phyloP scores from a whole-genome alignment of 1,284 basidiomycete species.

The Pterulicium gracile region DNA sequence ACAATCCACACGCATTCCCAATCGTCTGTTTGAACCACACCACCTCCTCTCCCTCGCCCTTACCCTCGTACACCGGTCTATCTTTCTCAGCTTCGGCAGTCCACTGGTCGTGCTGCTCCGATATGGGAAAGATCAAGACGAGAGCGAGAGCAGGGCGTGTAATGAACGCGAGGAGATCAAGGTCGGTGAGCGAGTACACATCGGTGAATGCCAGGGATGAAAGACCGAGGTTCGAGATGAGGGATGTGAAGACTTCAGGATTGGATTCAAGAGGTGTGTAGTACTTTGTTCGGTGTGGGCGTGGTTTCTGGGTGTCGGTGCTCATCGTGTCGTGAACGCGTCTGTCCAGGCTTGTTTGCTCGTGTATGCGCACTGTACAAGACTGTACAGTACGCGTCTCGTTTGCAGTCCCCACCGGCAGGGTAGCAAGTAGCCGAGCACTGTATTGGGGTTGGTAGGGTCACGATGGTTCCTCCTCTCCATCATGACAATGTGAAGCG shows the following conservation, averaged over 20 bases:
- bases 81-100: background rate
- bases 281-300: background rate
- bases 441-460: too few relatives aligned
- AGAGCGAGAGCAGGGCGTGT: conserved; percentile 1
- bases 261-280: conserved; percentile 6
- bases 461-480: too few relatives aligned
- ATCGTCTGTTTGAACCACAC: conserved; percentile 6
- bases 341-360: too few relatives aligned
- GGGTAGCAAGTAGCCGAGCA: too few relatives aligned
- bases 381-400: too few relatives aligned
- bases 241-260: conserved; percentile 5
- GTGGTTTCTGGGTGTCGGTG: too few relatives aligned
- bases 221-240: conserved; percentile 3
- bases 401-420: too few relatives aligned
- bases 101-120: conserved; percentile 1
- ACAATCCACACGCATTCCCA: conserved; percentile 3
- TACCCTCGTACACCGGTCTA: background rate
- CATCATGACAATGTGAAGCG: too few relatives aligned
- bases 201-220: conserved; percentile 3
- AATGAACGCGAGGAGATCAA: conserved; percentile 3
- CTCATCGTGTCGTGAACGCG: too few relatives aligned
- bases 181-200: conserved; percentile 3
- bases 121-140: conserved; percentile 1
- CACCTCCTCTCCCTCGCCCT: conserved; percentile 2
- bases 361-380: too few relatives aligned